Evolutionary conservation across 805 yeast genomes (phyloP).

Genomic region (Debaryomyces tyrocola): DNA sequence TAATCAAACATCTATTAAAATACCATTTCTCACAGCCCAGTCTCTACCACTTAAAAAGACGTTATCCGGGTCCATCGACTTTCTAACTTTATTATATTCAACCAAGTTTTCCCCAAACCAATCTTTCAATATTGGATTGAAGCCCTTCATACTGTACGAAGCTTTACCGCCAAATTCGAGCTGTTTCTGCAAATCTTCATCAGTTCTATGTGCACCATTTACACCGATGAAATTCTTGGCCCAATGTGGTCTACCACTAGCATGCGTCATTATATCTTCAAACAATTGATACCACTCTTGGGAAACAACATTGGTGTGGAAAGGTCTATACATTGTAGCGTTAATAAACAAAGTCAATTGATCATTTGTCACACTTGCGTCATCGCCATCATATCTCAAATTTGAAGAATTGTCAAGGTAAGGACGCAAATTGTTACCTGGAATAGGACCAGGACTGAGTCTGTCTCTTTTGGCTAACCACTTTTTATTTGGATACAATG

Average conservation of each 20-base stretch:
- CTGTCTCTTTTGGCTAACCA: conserved; percentile 52
- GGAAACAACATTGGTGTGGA: conserved; percentile 68
- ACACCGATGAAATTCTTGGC: conserved; percentile 88
- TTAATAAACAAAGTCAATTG: conserved; percentile 85
- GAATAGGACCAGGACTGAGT: conserved; percentile 72
- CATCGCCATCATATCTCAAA: conserved; percentile 48
- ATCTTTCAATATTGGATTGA: conserved; percentile 61
- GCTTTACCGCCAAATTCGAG: conserved; percentile 45
- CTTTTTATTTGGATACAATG: conserved; percentile 43
- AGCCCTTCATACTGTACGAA: conserved; percentile 75
- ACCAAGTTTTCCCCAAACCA: conserved; percentile 79
- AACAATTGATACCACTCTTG: conserved; percentile 81
- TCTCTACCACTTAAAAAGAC: conserved; percentile 73
- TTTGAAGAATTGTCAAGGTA: conserved; percentile 76
- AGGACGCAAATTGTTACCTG: conserved; percentile 83
- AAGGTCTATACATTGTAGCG: conserved; percentile 97
- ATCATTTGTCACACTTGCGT: conserved; percentile 57
- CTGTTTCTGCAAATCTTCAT: conserved; percentile 40
- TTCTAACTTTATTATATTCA: conserved; percentile 62
- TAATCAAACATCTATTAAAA: conserved; percentile 16
- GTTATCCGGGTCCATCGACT: conserved; percentile 74
- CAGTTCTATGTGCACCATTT: conserved; percentile 34
- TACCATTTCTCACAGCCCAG: conserved; percentile 85
- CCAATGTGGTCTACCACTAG: conserved; percentile 97
- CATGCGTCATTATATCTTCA: conserved; percentile 72